Conservation (phyloP, 2,329 filamentous ascomycete genomes). For the Diatrype stigma region DNA sequence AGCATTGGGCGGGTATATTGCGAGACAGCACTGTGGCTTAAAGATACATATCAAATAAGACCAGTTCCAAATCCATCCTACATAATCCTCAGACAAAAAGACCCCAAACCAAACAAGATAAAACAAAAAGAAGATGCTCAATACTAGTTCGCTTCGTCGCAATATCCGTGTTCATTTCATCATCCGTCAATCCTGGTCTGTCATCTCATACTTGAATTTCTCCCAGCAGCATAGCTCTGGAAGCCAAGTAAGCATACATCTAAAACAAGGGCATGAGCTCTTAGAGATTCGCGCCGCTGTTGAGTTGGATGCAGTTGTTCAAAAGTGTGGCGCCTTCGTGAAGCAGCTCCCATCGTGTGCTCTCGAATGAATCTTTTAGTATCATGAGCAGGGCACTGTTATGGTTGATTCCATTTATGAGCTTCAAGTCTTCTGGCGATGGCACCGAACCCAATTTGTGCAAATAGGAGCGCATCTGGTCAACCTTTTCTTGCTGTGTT, state of each 20-base stretch:
- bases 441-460: constrained; percentile 65
- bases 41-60: background rate
- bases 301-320: constrained; percentile 70
- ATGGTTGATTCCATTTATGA: constrained; percentile 71
- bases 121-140: background rate
- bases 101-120: background rate
- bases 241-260: background rate
- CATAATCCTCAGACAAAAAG: background rate
- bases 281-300: constrained; percentile 25
- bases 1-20: background rate
- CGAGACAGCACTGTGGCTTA: background rate
- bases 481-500: constrained; percentile 62
- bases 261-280: background rate
- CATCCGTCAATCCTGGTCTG: background rate
- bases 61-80: background rate
- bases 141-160: background rate
- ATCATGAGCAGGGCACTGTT: constrained; percentile 80
- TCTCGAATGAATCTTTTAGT: constrained; percentile 74
- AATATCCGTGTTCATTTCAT: background rate
- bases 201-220: background rate
- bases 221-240: background rate
- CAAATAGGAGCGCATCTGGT: constrained; percentile 78
- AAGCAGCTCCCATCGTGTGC: constrained; percentile 85
- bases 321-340: constrained; percentile 80
- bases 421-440: constrained; percentile 73